phyloP scores from a whole-genome alignment of 2,329 filamentous ascomycete species.

The Colletotrichum sp. region DNA sequence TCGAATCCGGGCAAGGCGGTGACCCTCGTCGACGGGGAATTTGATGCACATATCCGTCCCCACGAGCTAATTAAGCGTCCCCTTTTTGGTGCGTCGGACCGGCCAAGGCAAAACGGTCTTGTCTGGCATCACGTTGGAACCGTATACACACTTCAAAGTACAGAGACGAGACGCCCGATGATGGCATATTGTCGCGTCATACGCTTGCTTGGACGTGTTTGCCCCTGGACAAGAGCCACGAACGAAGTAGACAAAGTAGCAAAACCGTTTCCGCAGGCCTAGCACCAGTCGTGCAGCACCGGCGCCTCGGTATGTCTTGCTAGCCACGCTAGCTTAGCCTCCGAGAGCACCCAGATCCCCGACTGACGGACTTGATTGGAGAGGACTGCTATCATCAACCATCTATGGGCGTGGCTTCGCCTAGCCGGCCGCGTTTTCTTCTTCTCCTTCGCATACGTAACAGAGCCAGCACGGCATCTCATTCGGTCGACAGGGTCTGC shows the following conservation, averaged over 20 bases:
- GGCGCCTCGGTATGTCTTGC: background rate
- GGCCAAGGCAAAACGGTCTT: conserved; percentile 3
- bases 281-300: conserved; percentile 7
- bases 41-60: conserved; percentile 19
- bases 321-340: background rate
- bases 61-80: conserved; percentile 20
- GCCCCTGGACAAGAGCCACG: background rate
- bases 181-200: background rate
- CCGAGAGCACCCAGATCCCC: conserved; percentile 3
- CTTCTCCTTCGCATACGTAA: background rate
- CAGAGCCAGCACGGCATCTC: background rate
- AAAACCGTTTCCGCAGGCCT: background rate
- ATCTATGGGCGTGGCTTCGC: background rate
- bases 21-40: conserved; percentile 18
- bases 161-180: background rate
- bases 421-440: background rate
- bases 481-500: background rate
- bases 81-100: conserved; percentile 13
- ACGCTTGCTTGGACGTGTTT: background rate
- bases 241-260: background rate
- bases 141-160: background rate
- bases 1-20: background rate
- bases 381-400: background rate
- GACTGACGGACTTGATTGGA: background rate
- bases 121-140: background rate